Evolutionary conservation across 495 filamentous ascomycete species (phyloP).

Genomic region (Cercophora newfieldiana): DNA sequence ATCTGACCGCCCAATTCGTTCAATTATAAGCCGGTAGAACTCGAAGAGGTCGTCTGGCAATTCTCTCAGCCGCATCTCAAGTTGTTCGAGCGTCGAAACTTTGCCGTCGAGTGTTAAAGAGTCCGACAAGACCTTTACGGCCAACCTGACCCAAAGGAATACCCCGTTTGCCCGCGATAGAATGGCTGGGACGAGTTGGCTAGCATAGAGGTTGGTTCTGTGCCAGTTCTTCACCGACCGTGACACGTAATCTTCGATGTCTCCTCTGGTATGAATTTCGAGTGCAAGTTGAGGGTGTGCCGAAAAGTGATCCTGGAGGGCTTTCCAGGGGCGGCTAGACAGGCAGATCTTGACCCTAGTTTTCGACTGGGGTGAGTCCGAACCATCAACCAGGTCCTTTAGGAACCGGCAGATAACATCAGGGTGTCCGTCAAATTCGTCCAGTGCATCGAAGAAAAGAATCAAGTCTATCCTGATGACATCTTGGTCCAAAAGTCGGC

Average conservation of each 20-base stretch:
- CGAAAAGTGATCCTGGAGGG: not conserved
- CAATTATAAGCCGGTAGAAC: not conserved
- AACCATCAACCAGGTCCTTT: not conserved
- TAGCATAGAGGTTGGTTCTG: not conserved
- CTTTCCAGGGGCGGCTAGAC: not conserved
- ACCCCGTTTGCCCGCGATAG: not conserved
- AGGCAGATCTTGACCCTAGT: not conserved
- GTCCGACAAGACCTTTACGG: not conserved
- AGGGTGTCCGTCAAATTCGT: slow-evolving; percentile 19
- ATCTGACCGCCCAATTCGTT: not conserved
- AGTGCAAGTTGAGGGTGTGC: not conserved
- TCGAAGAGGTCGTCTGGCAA: not conserved
- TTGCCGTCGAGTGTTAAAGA: not conserved
- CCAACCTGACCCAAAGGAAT: not conserved
- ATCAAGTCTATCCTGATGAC: not conserved
- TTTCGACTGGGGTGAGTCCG: not conserved
- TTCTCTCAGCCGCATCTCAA: not conserved
- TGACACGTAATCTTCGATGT: not conserved
- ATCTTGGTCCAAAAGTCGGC: not conserved
- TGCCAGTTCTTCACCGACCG: no score
- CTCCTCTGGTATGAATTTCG: not conserved
- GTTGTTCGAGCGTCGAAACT: not conserved
- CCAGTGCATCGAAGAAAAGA: slow-evolving; percentile 31
- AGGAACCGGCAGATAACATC: not conserved
- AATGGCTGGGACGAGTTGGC: not conserved